Percentiles rank a stretch among this genome's conserved stretches.
phyloP scores from a whole-genome alignment of 768 basidiomycete species.

The Tephrocybe rancida region DNA sequence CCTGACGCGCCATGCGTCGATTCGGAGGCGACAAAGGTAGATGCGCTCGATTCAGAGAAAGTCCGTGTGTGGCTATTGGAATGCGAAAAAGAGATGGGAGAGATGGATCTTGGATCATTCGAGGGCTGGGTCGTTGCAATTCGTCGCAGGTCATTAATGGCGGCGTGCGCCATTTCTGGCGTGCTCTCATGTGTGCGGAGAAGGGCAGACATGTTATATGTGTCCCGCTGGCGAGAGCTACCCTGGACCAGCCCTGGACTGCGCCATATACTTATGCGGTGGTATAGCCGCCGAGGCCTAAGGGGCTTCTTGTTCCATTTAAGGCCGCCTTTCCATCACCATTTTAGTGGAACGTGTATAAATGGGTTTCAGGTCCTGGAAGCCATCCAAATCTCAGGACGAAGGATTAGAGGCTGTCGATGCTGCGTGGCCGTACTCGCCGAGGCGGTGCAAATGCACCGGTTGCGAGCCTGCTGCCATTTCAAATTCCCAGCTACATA shows the following conservation, averaged over 20 bases:
- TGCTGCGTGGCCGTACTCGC: background rate
- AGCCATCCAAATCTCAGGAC: background rate
- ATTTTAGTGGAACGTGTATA: background rate
- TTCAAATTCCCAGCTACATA: no score
- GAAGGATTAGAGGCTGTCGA: background rate
- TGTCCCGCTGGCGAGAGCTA: background rate
- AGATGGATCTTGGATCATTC: no score
- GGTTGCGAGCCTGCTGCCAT: no score
- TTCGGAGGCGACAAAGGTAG: background rate
- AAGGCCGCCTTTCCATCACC: background rate
- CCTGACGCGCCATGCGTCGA: background rate
- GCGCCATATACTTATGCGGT: no score
- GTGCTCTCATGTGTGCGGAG: background rate
- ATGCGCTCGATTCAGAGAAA: background rate
- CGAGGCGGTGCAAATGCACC: background rate
- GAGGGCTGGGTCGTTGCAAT: no score
- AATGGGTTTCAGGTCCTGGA: background rate
- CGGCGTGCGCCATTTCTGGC: background rate
- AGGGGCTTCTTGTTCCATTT: background rate
- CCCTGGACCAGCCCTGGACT: no score
- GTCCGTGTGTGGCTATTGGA: background rate
- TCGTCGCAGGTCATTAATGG: background rate
- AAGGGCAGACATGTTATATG: background rate
- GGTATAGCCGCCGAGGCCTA: background rate
- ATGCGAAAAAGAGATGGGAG: background rate